A percentile compares a stretch with the other conserved stretches of the same genome.
phyloP scores from a whole-genome alignment of 2,329 filamentous ascomycete species.

The Calonectria hongkongensis region DNA sequence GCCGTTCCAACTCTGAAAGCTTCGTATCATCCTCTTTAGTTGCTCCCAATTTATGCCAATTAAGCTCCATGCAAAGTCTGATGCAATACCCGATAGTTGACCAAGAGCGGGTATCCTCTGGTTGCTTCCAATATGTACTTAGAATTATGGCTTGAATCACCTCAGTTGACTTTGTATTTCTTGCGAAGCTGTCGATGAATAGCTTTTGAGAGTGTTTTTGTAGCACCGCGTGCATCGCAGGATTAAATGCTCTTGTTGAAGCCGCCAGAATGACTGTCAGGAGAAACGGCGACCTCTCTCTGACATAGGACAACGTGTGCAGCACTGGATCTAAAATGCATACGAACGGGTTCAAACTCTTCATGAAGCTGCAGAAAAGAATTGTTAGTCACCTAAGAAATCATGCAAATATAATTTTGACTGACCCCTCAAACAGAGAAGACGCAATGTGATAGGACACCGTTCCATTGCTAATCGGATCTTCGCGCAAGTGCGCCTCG shows the following conservation, averaged over 20 bases:
- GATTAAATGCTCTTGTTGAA: slow-evolving; percentile 60
- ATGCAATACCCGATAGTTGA: slow-evolving; percentile 62
- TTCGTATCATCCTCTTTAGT: slow-evolving; percentile 5
- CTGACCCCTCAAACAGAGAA: slow-evolving; percentile 33
- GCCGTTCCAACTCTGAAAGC: slow-evolving; percentile 43
- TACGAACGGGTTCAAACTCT: slow-evolving; percentile 62
- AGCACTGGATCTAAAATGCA: slow-evolving; percentile 61
- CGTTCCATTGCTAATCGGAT: slow-evolving; percentile 30
- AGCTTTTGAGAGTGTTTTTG: slow-evolving; percentile 52
- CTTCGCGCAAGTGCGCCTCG: background rate
- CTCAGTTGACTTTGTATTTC: slow-evolving; percentile 61
- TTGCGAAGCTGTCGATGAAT: slow-evolving; percentile 55
- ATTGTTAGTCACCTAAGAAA: too few species aligned
- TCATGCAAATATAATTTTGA: background rate
- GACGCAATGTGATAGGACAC: slow-evolving; percentile 23
- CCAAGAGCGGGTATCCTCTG: slow-evolving; percentile 63
- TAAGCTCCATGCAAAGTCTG: slow-evolving; percentile 62
- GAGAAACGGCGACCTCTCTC: slow-evolving; percentile 60
- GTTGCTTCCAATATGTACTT: slow-evolving; percentile 65
- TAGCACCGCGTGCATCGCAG: slow-evolving; percentile 53
- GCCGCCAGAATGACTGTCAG: slow-evolving; percentile 59
- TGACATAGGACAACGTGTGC: slow-evolving; percentile 61
- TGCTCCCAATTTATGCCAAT: slow-evolving; percentile 58
- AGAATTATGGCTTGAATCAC: slow-evolving; percentile 61
- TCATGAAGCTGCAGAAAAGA: too few species aligned